phyloP scores from a whole-genome alignment of 2,329 filamentous ascomycete species.

The Alternaria panax region DNA sequence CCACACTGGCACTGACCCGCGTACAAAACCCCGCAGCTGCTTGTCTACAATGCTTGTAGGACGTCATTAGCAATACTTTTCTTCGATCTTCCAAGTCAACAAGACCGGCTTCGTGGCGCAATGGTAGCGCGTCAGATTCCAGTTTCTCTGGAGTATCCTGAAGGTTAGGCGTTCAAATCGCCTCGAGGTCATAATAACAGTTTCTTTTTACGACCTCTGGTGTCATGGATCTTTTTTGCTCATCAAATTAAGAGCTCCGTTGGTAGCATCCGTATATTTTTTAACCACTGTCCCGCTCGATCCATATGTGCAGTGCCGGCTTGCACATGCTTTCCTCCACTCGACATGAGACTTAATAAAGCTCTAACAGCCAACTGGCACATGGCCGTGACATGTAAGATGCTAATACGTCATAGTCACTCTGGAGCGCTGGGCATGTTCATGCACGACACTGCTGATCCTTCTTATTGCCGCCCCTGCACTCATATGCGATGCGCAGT shows the following conservation, averaged over 20 bases:
- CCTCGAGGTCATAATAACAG: slow-evolving; percentile 14
- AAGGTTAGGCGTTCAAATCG: slow-evolving; percentile 24
- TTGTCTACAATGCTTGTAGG: no score
- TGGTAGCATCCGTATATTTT: no score
- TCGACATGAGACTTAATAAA: not conserved
- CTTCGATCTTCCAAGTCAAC: not conserved
- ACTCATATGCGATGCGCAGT: not conserved
- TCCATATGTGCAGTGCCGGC: not conserved
- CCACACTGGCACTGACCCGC: not conserved
- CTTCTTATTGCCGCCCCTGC: not conserved
- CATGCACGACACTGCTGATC: slow-evolving; percentile 3
- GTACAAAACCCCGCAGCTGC: no score
- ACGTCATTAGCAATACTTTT: no score
- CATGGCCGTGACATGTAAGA: not conserved
- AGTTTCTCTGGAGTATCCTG: slow-evolving; percentile 20
- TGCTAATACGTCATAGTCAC: not conserved
- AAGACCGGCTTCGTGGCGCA: slow-evolving; percentile 20
- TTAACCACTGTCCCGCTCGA: not conserved
- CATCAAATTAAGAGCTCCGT: no score
- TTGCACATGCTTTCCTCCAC: not conserved
- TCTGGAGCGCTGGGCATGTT: not conserved
- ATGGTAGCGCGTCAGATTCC: slow-evolving; percentile 24
- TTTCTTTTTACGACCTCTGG: not conserved
- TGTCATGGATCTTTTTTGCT: no score
- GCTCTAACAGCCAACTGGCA: not conserved